These are phyloP conservation scores for Cutaneotrichosporon sp. DNA, from an alignment of 1,284 basidiomycete species.

Conservation along the genomic window DNA sequence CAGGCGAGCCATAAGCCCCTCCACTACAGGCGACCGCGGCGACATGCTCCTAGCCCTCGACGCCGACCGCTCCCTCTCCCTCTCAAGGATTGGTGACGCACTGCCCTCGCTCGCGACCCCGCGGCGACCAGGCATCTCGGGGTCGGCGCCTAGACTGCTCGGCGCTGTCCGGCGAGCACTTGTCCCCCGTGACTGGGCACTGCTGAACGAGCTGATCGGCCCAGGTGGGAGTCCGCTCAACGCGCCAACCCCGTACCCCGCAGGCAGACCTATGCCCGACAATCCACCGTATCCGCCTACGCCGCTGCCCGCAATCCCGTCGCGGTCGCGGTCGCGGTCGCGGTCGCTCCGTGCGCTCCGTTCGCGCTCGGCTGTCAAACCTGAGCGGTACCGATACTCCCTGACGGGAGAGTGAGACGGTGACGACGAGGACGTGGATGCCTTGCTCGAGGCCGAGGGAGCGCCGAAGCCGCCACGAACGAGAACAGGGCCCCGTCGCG, in stretches of 20 bases:
- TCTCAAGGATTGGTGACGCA: neutral
- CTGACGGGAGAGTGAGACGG: slow-evolving; percentile 29
- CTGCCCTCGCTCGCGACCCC: neutral
- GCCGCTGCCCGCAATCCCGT: too few relatives aligned
- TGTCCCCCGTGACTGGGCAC: neutral
- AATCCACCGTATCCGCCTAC: too few relatives aligned
- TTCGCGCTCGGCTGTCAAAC: slow-evolving; percentile 2
- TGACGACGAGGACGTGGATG: slow-evolving; percentile 10
- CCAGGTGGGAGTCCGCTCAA: neutral
- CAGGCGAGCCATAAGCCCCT: slow-evolving; percentile 14
- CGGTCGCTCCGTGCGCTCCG: neutral
- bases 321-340: neutral
- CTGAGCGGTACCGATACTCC: slow-evolving; percentile 7
- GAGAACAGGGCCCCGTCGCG: slow-evolving; percentile 40
- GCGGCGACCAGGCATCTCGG: slow-evolving; percentile 3
- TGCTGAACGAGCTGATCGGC: neutral
- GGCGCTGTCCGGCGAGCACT: slow-evolving; percentile 8
- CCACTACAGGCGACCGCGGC: slow-evolving; percentile 4
- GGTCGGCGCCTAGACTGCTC: slow-evolving; percentile 6
- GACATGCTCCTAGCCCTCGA: neutral
- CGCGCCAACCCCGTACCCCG: neutral
- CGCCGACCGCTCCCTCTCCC: neutral
- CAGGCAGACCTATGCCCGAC: neutral
- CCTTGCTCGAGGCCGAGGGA: slow-evolving; percentile 9
- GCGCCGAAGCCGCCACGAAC: slow-evolving; percentile 45